Conservation (phyloP, 176 grass and related monocot species). For the Eragrostis curvula region DNA sequence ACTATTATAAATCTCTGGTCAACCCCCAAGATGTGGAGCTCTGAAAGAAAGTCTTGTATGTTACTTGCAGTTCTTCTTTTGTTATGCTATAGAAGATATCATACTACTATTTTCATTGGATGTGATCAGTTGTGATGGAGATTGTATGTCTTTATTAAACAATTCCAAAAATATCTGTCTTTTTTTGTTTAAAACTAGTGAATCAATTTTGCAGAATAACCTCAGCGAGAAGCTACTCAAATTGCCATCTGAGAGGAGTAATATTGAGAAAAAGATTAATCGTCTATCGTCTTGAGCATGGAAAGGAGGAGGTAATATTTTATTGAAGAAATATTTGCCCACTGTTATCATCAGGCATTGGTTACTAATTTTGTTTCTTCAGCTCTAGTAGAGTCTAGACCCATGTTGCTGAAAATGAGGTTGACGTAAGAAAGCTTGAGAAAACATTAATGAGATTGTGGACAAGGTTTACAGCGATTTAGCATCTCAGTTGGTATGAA, state of each 20-base stretch:
- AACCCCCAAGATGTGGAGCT: not conserved
- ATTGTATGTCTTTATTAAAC: not conserved
- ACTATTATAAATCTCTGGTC: not conserved
- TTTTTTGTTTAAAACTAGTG: not conserved
- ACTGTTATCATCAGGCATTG: slow-evolving; percentile 32
- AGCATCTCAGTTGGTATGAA: slow-evolving; percentile 91
- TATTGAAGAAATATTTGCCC: slow-evolving; percentile 22
- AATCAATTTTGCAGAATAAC: slow-evolving; percentile 64
- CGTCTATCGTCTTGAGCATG: slow-evolving; percentile 76
- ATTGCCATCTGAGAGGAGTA: slow-evolving; percentile 73
- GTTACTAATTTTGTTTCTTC: slow-evolving; percentile 49
- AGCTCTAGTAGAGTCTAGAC: slow-evolving; percentile 74
- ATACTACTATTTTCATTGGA: not conserved
- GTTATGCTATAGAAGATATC: not conserved
- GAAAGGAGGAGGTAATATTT: slow-evolving; percentile 67
- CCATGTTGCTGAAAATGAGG: slow-evolving; percentile 67
- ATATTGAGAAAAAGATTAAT: slow-evolving; percentile 76
- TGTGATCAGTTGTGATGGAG: not conserved
- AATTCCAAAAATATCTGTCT: not conserved
- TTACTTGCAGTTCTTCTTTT: not conserved
- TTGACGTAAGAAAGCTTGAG: slow-evolving; percentile 81
- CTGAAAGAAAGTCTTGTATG: slow-evolving; percentile 10
- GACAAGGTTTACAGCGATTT: slow-evolving; percentile 92
- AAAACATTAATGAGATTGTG: slow-evolving; percentile 96
- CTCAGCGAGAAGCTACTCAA: slow-evolving; percentile 73